A percentile compares a stretch with the other conserved stretches of the same genome.
These are phyloP conservation scores for Paragyromitra xinjiangensis DNA, from an alignment of 495 filamentous ascomycete genomes.

Conservation along the genomic window DNA sequence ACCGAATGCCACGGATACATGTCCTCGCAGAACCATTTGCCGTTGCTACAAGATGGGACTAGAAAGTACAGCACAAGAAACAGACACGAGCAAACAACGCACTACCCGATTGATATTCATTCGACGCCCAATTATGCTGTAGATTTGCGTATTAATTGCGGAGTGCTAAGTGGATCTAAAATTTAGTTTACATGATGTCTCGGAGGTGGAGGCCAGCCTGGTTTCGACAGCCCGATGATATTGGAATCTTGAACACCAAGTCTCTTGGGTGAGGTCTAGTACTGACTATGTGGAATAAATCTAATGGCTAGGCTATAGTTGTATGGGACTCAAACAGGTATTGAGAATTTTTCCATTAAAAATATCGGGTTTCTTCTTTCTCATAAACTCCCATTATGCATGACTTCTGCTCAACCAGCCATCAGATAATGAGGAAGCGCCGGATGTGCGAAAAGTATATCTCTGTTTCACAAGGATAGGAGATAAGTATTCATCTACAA, in stretches of 20 bases:
- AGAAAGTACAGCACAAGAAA: slow-evolving; percentile 20
- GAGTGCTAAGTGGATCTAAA: neutral
- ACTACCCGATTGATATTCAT: slow-evolving; percentile 13
- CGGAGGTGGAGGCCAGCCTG: neutral
- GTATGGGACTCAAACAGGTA: neutral
- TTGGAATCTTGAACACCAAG: neutral
- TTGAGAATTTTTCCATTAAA: neutral
- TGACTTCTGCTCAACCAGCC: neutral
- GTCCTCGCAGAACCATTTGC: neutral
- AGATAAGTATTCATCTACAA: neutral
- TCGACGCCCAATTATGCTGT: neutral
- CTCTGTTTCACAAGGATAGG: neutral
- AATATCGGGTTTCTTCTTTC: neutral
- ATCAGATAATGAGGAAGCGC: neutral
- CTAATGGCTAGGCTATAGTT: neutral
- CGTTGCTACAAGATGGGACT: neutral
- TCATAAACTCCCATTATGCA: neutral
- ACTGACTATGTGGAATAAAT: neutral
- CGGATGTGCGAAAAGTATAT: neutral
- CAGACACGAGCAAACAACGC: neutral
- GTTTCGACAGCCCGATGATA: neutral
- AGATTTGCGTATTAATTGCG: neutral
- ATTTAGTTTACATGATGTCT: neutral
- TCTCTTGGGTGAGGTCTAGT: neutral
- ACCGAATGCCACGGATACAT: neutral